Percentiles rank a stretch among this genome's conserved stretches.
Evolutionary conservation across 129 eudicot genomes (phyloP).

Genomic region (Helichrysum umbraculigerum): DNA sequence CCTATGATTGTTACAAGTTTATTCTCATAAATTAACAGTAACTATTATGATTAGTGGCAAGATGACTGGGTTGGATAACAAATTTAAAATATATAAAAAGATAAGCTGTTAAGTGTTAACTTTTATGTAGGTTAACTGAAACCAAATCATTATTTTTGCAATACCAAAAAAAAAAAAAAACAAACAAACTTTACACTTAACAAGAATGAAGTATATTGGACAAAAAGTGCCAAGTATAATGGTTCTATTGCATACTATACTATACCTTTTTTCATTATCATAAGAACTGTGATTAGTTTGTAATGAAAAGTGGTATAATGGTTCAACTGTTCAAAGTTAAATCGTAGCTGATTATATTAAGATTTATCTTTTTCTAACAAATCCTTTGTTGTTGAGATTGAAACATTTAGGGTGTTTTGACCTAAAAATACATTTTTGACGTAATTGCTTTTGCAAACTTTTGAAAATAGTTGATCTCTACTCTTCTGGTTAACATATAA

Average conservation of each 20-base stretch:
- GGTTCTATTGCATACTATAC: background rate
- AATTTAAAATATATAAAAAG: too few species aligned
- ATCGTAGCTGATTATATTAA: background rate
- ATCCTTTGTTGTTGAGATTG: conserved; percentile 6
- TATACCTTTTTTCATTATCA: background rate
- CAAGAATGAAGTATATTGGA: background rate
- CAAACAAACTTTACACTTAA: background rate
- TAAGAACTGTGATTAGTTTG: background rate
- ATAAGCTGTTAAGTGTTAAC: background rate
- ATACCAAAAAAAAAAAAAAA: too few species aligned
- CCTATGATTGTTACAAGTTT: background rate
- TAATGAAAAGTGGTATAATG: background rate
- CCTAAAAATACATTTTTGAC: background rate
- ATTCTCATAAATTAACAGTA: background rate
- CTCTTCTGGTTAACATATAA: too few species aligned
- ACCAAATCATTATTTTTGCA: background rate
- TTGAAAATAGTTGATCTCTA: background rate
- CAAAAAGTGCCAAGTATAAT: background rate
- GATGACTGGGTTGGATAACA: background rate
- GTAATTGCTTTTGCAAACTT: background rate
- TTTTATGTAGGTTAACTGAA: background rate
- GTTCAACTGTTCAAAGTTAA: background rate
- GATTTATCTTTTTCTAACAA: background rate
- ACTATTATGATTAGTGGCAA: background rate
- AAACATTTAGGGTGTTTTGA: background rate